Evolutionary conservation across 169 alveolate species (phyloP), one percentile per base, ranked within the genome.

Genomic region (Babesia divergens): DNA sequence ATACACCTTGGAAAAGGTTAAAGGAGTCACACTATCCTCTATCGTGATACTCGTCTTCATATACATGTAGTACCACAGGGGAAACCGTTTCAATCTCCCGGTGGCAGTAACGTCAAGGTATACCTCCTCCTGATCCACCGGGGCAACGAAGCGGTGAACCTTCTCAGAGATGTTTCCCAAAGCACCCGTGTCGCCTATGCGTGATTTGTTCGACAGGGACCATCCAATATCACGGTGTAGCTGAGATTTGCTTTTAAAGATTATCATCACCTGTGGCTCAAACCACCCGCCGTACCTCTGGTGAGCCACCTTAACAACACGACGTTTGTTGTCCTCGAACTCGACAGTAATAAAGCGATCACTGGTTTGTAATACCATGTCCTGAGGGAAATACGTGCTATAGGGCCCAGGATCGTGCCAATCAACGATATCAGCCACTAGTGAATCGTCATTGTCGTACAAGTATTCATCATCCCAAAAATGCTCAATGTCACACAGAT

Each of bases 361-460:
- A 20, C 72, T 62, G 18, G 44, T 47, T 35, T 44, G 72, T 0
- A 62, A 59, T 1, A 46, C 60, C 60, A 46, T 29, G 1, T 62
- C 59, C 0, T 18, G 72, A 1, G 72, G 72, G 26, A 46, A 42
- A 20, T 5, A 62, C 2, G 42, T 26, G 11, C 59, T 49, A 22
- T 44, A 62, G 18, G 72, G 59, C 9, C 72, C 72, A 16, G 59
- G 58, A 49, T 62, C 72, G 20, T 62, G 60, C 32, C 59, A 44
- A 24, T 62, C 72, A 6, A 62, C 72, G 29, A 62, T 62, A 49
- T 62, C 72, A 0, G 72, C 72, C n/a, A 62, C 72, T 37, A 62
- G 14, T 11, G 20, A 32, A 1, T 22, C 40, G 53, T 62, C 72
- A 11, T 6, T 37, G 20, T 62, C 59, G 60, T 62, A 62, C 8